Base-by-base conservation (phyloP, 2,329 filamentous ascomycete species). In the Calonectria honghensis region DNA sequence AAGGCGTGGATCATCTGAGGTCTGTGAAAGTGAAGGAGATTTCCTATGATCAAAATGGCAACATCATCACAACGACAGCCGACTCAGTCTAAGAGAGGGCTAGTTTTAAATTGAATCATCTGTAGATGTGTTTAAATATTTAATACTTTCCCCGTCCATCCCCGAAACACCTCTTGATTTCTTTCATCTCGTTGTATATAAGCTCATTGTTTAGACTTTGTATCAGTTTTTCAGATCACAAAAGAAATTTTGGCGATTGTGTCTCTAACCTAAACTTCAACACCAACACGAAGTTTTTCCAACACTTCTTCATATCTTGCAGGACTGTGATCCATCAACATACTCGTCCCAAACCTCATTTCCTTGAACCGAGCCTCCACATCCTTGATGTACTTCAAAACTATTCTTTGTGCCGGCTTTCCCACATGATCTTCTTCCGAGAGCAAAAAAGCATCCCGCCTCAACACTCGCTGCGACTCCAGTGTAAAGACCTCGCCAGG, bases 11-110 rank as follows among this genome's bases (percentile, higher is more conserved):
- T 80, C 94, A 96, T 83, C 82, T 96, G 84, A 86, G 94, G 74
- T 92, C 90, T 77, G 94, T 95, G 50, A 95, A 95, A 89, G 91
- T 93, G 73, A 90, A 91, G 85, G 94, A 96, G 88, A 92, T 96
- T 74, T 91, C 93, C 51, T 95, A 95, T 83, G 91, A 94, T 82
- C 87, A 86, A 11, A 88, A 92, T 48, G 94, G 93, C 0, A 90
- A 88, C 80, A 94, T 95, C 74, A 83, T 87, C 35, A 85, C 85
- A 10, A 82, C 80, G 16, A 83, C 76, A 24, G 76, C 82, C 1
- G 81, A 83, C 45, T 84, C 65, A 39, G 27, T 13, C 4, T 27
- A 18, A 41, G 24, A 24, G 24, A 16, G 18, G n/a, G 6, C n/a
- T 4, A 16, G 20, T 57, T 9, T 1, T 24, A 64, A 24, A 14